Evolutionary conservation across 176 grass and related monocot species (phyloP), one percentile per base, ranked within the genome.

Genomic region (Calamus simplicifolius): DNA sequence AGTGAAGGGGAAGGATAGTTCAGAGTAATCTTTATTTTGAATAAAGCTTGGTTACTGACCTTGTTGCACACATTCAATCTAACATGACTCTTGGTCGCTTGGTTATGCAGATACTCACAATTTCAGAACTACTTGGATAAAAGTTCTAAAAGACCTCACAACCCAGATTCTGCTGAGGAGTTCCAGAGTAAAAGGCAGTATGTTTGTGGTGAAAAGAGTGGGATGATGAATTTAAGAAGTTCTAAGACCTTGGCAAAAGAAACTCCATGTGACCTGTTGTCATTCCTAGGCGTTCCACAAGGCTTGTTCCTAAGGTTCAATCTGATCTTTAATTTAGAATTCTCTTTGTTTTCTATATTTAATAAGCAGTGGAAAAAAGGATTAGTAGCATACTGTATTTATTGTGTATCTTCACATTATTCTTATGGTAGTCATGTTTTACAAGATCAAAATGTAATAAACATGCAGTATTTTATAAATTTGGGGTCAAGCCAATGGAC

Each of bases 161-260:
- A 68, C 64, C 61, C 53, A 58, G 84, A 64, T 64, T 70, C 58
- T 12, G 27, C 62, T 60, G 67, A 87, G 56, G 75, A 74, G 81
- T 84, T 82, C 29, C 56, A 68, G 27, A 80, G 64, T 76, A 73
- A 69, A 61, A 77, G 25, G 19, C 64, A 72, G 15, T 26, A 50
- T 70, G 60, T 67, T 13, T 71, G 43, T 69, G 30, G 50, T 66
- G 84, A 85, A 56, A 72, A 75, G 10, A 94, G 72, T 73, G 77
- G 63, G 64, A 80, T 74, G 73, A 73, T 69, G 64, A 85, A 73
- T 72, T 91, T 91, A 73, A 84, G 84, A 63, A 94, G 77, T 69
- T 75, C 66, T 25, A 78, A 29, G 19, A 49, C 80, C 75, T 80
- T 57, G 21, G 76, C 77, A 66, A 83, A 58, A 76, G 60, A 80